Base-by-base conservation (phyloP, 1,284 basidiomycete genomes). In the Cryptococcus jaspeensis region DNA sequence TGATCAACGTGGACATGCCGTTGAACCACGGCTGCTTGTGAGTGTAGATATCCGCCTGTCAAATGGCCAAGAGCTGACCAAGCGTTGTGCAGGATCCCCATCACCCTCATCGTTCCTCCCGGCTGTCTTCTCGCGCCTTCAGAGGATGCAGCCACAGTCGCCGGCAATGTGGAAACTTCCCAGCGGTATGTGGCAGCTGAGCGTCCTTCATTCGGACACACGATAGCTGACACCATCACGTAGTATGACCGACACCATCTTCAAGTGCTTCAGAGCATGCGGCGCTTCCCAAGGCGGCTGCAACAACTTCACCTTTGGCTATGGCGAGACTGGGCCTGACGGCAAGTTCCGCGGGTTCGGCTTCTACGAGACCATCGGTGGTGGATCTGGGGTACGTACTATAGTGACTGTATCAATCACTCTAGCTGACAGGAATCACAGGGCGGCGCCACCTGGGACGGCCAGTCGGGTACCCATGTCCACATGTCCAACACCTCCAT, bases 301-400 rank as follows among this genome's bases (percentile, higher is more conserved):
- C 62, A 89, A 86, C 72, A 95, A 93, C 72, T 79, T 98, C 45
- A 97, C 94, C 0, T 98, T 97, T 22, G 92, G 92, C 71, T 86
- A 90, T 70, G 85, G 85, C 65, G 68, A 71, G 43, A 32, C 82
- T 90, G 49, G 40, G 11, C 40, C 40, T 12, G 18, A 42, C 22
- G 18, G 22, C 40, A 63, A 57, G 38, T 94, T 93, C 16, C 97
- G 91, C 85, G 94, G 94, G 12, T 53, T 36, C 12, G 52, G 32
- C 0, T 96, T 96, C 78, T 96, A 96, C 74, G 93, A 96, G 81
- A 89, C 94, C 0, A 95, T 97, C 56, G 92, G 90, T 25, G 95
- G 94, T n/a, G 94, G 94, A 9, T 89, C 90, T 1, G 94, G 94
- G 5, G 92, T 93, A 0, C 93, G 94, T 0, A 89, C 91, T n/a